Conservation (phyloP, 1,284 basidiomycete genomes). For the Marasmius tenuissimus region DNA sequence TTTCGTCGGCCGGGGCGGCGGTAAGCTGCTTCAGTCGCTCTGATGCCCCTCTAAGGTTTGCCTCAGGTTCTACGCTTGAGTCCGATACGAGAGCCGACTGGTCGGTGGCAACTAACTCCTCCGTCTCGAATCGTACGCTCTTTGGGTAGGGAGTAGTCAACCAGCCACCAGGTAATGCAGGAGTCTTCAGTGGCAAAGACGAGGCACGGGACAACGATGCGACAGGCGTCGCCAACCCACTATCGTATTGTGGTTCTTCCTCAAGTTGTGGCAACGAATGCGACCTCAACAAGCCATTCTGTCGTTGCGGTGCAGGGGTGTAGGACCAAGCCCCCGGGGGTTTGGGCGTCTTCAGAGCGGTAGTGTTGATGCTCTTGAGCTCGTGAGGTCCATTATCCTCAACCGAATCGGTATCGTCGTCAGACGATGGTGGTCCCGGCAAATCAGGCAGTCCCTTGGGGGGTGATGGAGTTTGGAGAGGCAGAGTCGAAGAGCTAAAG, state of each 20-base stretch:
- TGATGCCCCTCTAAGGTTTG: constrained; percentile 17
- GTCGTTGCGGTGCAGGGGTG: constrained; percentile 47
- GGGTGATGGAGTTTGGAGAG: constrained; percentile 63
- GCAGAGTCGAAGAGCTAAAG: constrained; percentile 39
- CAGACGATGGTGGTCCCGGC: constrained; percentile 59
- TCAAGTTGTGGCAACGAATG: constrained; percentile 23
- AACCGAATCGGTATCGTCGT: constrained; percentile 30
- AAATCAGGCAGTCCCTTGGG: constrained; percentile 55
- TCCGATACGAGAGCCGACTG: constrained; percentile 15
- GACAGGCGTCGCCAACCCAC: constrained; percentile 41
- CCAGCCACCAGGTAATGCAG: constrained; percentile 74
- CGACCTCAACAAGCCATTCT: constrained; percentile 22
- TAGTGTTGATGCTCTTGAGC: constrained; percentile 26
- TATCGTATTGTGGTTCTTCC: constrained; percentile 18
- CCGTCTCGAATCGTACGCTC: constrained; percentile 64
- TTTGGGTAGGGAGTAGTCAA: constrained; percentile 55
- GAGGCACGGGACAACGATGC: constrained; percentile 43
- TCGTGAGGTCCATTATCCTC: constrained; percentile 11
- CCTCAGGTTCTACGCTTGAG: constrained; percentile 18
- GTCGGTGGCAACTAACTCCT: constrained; percentile 35
- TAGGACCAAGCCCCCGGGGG: constrained; percentile 70
- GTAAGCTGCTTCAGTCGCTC: background rate
- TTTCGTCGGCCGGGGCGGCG: background rate
- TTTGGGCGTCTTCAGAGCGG: constrained; percentile 57
- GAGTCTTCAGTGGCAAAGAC: constrained; percentile 53